Conservation (phyloP, 352 stramenopile species). For the Pilasporangium apinafurcum region DNA sequence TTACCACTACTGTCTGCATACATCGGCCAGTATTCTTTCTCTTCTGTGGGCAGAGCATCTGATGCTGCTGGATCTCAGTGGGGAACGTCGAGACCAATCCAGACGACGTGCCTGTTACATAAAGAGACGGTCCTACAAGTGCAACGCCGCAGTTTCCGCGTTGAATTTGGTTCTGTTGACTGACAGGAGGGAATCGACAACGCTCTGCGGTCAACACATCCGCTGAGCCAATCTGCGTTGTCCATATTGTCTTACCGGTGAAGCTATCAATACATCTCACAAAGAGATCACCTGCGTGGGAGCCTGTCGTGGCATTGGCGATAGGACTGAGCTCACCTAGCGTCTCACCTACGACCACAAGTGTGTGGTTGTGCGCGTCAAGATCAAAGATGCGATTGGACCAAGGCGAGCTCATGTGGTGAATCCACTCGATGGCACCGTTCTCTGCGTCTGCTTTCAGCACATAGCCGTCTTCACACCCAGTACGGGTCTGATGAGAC, state of each 20-base stretch:
- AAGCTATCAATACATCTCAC: slow-evolving; percentile 3
- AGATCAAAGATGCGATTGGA: slow-evolving; percentile 14
- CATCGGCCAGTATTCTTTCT: no score
- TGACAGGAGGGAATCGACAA: neutral
- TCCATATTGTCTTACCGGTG: slow-evolving; percentile 10
- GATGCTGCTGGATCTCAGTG: slow-evolving; percentile 6
- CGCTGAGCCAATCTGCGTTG: no score
- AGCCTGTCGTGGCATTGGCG: neutral
- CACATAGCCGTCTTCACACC: slow-evolving; percentile 8
- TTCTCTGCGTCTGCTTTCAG: slow-evolving; percentile 1
- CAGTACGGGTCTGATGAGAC: no score
- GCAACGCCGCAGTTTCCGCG: neutral
- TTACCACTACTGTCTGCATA: slow-evolving; percentile 10
- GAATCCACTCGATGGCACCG: slow-evolving; percentile 2
- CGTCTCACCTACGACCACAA: slow-evolving; percentile 19
- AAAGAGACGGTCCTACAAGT: slow-evolving; percentile 1
- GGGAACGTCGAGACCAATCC: slow-evolving; percentile 12
- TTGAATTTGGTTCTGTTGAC: no score
- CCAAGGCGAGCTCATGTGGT: neutral
- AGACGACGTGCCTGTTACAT: slow-evolving; percentile 5
- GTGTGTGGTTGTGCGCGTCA: neutral
- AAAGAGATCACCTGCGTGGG: slow-evolving; percentile 15
- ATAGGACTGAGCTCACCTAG: neutral
- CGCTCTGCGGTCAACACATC: no score
- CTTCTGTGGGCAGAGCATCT: slow-evolving; percentile 2